Percentiles rank a stretch among this genome's conserved stretches.
These are phyloP conservation scores for Hericium erinaceus DNA, from an alignment of 768 basidiomycete genomes.

Conservation along the genomic window DNA sequence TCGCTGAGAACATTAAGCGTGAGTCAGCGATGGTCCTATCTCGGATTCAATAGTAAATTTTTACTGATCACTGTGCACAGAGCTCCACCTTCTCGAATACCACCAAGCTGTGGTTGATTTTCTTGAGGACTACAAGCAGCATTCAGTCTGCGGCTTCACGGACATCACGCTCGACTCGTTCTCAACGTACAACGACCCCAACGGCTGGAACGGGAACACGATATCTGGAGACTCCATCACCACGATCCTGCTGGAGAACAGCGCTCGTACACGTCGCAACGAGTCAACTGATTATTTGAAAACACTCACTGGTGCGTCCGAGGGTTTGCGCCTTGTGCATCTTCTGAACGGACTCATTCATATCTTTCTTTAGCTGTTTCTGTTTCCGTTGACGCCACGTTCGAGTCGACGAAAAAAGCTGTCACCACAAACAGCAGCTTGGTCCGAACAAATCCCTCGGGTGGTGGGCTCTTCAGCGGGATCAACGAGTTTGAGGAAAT, in stretches of 20 bases:
- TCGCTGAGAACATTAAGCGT: conserved; percentile 18
- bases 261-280: conserved; percentile 3
- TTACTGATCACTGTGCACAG: conserved; percentile 1
- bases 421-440: neutral
- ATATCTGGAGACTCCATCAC: conserved; percentile 17
- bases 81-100: conserved; percentile 19
- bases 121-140: conserved; percentile 4
- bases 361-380: neutral
- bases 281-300: conserved; percentile 14
- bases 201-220: too few relatives aligned
- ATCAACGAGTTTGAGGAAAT: conserved; percentile 15
- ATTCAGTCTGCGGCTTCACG: neutral
- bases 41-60: too few relatives aligned
- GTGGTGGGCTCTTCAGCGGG: conserved; percentile 12
- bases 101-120: conserved; percentile 12
- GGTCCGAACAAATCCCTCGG: neutral
- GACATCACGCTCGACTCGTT: conserved; percentile 2
- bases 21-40: neutral
- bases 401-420: conserved; percentile 14
- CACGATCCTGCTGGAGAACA: conserved; percentile 14
- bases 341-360: too few relatives aligned
- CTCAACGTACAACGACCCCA: neutral
- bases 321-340: too few relatives aligned
- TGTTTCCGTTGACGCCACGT: conserved; percentile 13
- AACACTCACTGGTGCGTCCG: conserved; percentile 14